Base-by-base conservation (phyloP, 345 rosid species). In the Hypericum perforatum region DNA sequence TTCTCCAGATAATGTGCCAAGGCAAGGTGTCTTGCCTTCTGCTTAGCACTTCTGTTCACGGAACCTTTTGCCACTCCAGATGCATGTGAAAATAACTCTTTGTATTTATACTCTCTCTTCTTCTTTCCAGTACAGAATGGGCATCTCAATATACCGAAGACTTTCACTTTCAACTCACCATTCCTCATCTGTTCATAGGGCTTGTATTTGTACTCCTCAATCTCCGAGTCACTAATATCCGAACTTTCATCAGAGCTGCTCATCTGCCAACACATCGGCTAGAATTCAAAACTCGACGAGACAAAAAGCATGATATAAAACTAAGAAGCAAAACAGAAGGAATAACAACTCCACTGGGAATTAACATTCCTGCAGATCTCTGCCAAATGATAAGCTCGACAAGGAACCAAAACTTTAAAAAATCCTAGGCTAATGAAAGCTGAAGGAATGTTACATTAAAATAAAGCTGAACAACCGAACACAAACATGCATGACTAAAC, bases 101-200 rank as follows among this genome's bases (percentile, higher is more conserved):
- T 84, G 55, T 57, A 79, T 72, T 82, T 81, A 74, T 90, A 84
- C 14, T 77, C 76, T 41, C 82, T 94, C 60, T 84, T 90, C 77
- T 90, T 90, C 79, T 90, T 90, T 43, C 96, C 97, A 0, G 78
- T 43, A 57, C 97, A 90, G 65, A 80, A 86, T 8, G 96, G 94
- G 73, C 97, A 90, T 65, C 81, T 76, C 57, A 90, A 66, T 52
- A 40, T 45, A 37, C 78, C 85, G 67, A 75, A 82, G 32, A 72
- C 77, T 71, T 75, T 78, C 2, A 90, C 97, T 64, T 75, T 84
- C 54, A 52, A 63, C 14, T 63, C 60, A 11, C 91, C 89, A 9
- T 73, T 43, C 49, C 16, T 63, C 29, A 90, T 55, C 36, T 65
- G 70, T 36, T 65, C 68, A 62, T 86, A 84, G 2, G 96, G 94